Conservation (phyloP, 495 filamentous ascomycete species). For the Cairneyella variabilis region DNA sequence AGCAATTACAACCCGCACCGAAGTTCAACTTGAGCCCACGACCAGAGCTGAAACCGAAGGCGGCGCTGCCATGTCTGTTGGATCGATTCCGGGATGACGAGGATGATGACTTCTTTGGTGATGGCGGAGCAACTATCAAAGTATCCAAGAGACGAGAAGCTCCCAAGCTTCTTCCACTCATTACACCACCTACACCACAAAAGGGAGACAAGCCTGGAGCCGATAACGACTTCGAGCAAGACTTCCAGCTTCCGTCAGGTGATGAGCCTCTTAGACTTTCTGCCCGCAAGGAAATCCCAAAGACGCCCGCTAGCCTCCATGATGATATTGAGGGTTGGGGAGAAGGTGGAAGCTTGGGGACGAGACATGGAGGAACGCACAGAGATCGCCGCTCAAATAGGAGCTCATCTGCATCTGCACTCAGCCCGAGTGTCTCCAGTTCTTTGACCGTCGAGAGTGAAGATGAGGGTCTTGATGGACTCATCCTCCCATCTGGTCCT, state of each 20-base stretch:
- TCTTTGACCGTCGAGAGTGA: constrained; percentile 91
- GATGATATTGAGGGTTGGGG: constrained; percentile 92
- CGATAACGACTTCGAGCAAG: constrained; percentile 70
- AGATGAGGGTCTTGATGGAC: constrained; percentile 82
- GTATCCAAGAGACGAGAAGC: constrained; percentile 53
- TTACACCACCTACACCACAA: constrained; percentile 52
- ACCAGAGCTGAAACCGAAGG: constrained; percentile 13
- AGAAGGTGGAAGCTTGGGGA: constrained; percentile 79
- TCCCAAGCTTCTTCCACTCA: constrained; percentile 49
- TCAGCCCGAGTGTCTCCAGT: constrained; percentile 89
- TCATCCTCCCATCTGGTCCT: constrained; percentile 78
- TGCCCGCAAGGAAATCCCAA: constrained; percentile 52
- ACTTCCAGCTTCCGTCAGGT: constrained; percentile 67
- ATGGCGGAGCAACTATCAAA: constrained; percentile 63
- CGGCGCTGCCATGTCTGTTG: constrained; percentile 36
- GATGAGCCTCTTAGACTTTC: constrained; percentile 57
- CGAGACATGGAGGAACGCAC: constrained; percentile 78
- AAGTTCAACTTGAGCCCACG: constrained; percentile 24
- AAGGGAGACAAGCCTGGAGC: constrained; percentile 33
- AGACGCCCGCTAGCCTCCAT: constrained; percentile 51
- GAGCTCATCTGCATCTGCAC: constrained; percentile 79
- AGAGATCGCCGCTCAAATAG: constrained; percentile 72
- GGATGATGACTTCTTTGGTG: constrained; percentile 57
- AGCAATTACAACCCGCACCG: constrained; percentile 25
- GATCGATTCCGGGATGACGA: constrained; percentile 61